Evolutionary conservation across 495 filamentous ascomycete genomes (phyloP).

Genomic region (Bathelium albidoporum): DNA sequence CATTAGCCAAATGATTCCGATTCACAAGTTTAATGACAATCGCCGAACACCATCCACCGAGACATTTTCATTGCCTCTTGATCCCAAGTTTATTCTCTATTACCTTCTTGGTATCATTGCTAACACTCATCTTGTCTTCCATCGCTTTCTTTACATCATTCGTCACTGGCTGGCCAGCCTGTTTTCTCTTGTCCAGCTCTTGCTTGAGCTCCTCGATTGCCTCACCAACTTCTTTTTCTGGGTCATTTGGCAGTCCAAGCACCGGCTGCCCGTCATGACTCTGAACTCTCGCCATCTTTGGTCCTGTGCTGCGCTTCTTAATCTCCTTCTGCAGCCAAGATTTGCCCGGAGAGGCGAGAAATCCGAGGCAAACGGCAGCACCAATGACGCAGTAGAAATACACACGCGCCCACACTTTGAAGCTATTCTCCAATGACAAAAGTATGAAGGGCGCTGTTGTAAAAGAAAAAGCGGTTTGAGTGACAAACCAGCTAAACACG

Average conservation of each 20-base stretch:
- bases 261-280: slow-evolving; percentile 27
- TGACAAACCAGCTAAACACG: slow-evolving; percentile 63
- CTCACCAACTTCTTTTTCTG: slow-evolving; percentile 67
- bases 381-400: slow-evolving; percentile 77
- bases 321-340: slow-evolving; percentile 45
- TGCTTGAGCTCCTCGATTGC: slow-evolving; percentile 61
- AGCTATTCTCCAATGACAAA: slow-evolving; percentile 53
- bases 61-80: slow-evolving; percentile 1
- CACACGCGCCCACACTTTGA: slow-evolving; percentile 70
- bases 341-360: slow-evolving; percentile 75
- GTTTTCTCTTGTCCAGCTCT: slow-evolving; percentile 54
- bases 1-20: no score
- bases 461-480: slow-evolving; percentile 78
- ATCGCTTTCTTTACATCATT: slow-evolving; percentile 3
- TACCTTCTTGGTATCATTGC: slow-evolving; percentile 12
- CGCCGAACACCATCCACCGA: no score
- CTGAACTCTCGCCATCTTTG: slow-evolving; percentile 21
- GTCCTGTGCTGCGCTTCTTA: slow-evolving; percentile 42
- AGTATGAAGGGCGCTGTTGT: slow-evolving; percentile 73
- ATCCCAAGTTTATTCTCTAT: slow-evolving; percentile 15
- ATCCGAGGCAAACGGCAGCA: slow-evolving; percentile 50
- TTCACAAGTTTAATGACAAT: no score
- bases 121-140: slow-evolving; percentile 13
- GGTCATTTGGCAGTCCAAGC: slow-evolving; percentile 69
- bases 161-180: not conserved